Base-by-base conservation (phyloP, 371 early-diverging fungal species). In the Mycotypha africana region DNA sequence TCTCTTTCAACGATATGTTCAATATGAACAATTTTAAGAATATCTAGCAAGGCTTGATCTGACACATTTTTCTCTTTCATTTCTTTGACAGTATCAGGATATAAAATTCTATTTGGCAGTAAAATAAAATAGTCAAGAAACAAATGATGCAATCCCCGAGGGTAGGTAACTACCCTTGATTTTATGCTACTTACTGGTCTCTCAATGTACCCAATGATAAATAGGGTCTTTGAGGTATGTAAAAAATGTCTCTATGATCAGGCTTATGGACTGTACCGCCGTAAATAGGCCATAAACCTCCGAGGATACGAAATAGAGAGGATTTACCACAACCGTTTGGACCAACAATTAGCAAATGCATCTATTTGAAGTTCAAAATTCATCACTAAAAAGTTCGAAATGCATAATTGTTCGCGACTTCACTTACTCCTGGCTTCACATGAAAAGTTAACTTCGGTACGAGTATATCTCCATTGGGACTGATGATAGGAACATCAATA, bases 191-290 rank as follows among this genome's bases (percentile, higher is more conserved):
- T 58, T 70, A 74, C 78, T 95, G 97, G 65, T 97, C 96, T 38
- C 98, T 81, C 32, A 98, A 70, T 5, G 95, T 95, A 37, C 98
- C 97, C 19, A 92, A 67, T 16, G 92, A 86, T 17, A 98, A 79
- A 51, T 97, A 98, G 12, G 98, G 97, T 36, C 93, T 78, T 66
- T 97, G 96, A 12, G 98, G 97, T 38, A 98, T 89, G 66, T 95
- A 98, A 56, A 98, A 96, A 53, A 98, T 89, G 48, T 91, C 84
- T 60, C 77, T 70, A 65, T 86, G 79, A 42, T 70, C 55, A 7
- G 95, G 95, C 55, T 86, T 86, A 51, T 79, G 75, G 35, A 97
- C 78, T 0, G 85, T 85, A 42, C 97, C 96, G 41, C 81, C 90
- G 58, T 87, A 89, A 19, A 90, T 86, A 9, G 92, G 92, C 93